Evolutionary conservation across 257 asterid species (phyloP).

Genomic region (Jacaranda copaia): DNA sequence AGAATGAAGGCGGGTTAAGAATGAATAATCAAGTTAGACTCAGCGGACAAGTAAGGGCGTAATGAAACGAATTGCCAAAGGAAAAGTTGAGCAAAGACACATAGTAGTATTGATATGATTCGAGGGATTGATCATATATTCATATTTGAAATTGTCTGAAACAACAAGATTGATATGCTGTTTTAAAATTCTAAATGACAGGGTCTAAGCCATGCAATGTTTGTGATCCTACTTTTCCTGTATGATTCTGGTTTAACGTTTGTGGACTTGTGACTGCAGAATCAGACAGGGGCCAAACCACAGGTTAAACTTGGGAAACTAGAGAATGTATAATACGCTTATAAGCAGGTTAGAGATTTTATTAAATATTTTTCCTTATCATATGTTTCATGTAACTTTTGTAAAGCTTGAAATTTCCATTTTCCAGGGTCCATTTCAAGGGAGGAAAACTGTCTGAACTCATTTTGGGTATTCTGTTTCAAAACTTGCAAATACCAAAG

Average conservation of each 20-base stretch:
- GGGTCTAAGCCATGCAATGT: neutral
- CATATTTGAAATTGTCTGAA: too few relatives aligned
- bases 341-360: conserved; percentile 9
- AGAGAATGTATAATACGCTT: conserved; percentile 30
- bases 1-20: neutral
- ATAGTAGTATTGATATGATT: too few relatives aligned
- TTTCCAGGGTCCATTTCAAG: conserved; percentile 13
- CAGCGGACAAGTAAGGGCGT: too few relatives aligned
- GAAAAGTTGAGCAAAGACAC: neutral
- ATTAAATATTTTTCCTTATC: neutral
- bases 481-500: neutral
- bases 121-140: too few relatives aligned
- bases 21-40: neutral
- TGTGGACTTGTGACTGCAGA: conserved; percentile 19
- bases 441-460: neutral
- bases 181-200: neutral
- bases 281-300: conserved; percentile 25
- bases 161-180: neutral
- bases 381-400: neutral
- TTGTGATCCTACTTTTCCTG: neutral
- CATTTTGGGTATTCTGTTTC: neutral
- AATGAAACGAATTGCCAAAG: neutral
- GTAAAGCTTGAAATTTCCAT: neutral
- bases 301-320: conserved; percentile 33
- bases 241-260: neutral